Conservation (phyloP, 2,329 filamentous ascomycete genomes). For the Pseudopyricularia javanii region DNA sequence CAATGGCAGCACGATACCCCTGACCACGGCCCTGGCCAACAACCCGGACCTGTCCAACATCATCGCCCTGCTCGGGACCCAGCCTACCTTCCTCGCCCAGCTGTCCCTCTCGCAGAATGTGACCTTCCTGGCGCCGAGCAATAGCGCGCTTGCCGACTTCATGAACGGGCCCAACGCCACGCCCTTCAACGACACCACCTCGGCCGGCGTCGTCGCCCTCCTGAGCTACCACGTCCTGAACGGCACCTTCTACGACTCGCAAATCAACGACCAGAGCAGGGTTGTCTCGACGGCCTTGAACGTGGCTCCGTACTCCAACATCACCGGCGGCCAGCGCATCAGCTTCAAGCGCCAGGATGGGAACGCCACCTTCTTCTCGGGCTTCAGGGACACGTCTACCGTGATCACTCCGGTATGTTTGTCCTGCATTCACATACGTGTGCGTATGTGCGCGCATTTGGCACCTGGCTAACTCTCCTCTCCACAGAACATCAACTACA, state of each 20-base stretch:
- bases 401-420: slow-evolving; percentile 33
- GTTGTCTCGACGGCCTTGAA: slow-evolving; percentile 31
- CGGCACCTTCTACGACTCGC: slow-evolving; percentile 27
- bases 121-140: slow-evolving; percentile 4
- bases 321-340: slow-evolving; percentile 48
- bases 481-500: slow-evolving; percentile 36
- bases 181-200: slow-evolving; percentile 9
- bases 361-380: slow-evolving; percentile 37
- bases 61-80: neutral
- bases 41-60: neutral
- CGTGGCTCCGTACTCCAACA: slow-evolving; percentile 38
- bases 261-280: slow-evolving; percentile 14
- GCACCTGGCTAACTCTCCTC: too few species aligned
- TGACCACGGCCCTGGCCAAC: neutral
- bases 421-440: neutral
- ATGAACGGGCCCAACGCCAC: slow-evolving; percentile 6
- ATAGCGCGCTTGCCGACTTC: slow-evolving; percentile 3
- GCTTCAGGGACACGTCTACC: slow-evolving; percentile 32
- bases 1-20: neutral
- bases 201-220: slow-evolving; percentile 23
- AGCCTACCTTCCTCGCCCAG: slow-evolving; percentile 3
- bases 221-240: slow-evolving; percentile 47
- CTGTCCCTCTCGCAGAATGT: slow-evolving; percentile 3
- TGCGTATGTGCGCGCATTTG: too few species aligned
- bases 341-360: slow-evolving; percentile 26